These are phyloP conservation scores for Fusarium oligoseptatum DNA, from an alignment of 2,329 filamentous ascomycete genomes.

Conservation along the genomic window DNA sequence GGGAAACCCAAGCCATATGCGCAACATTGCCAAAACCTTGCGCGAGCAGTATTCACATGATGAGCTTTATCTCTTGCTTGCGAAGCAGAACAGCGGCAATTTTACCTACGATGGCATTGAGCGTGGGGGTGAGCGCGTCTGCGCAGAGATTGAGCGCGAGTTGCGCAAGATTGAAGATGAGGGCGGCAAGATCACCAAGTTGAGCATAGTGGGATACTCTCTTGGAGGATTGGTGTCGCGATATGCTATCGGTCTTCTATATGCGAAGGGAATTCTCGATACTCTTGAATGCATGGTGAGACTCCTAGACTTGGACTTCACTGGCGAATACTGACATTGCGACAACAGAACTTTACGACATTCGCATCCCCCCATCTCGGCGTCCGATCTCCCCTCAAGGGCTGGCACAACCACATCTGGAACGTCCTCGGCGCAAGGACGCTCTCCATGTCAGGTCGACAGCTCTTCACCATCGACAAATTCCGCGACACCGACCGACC, in stretches of 20 bases:
- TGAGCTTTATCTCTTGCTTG: slow-evolving; percentile 76
- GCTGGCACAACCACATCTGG: slow-evolving; percentile 76
- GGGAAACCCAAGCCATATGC: slow-evolving; percentile 83
- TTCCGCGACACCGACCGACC: slow-evolving; percentile 88
- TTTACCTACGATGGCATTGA: slow-evolving; percentile 81
- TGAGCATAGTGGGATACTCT: slow-evolving; percentile 92
- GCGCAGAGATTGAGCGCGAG: slow-evolving; percentile 75
- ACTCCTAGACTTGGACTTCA: neutral
- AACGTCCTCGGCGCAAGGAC: slow-evolving; percentile 88
- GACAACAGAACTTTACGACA: slow-evolving; percentile 83
- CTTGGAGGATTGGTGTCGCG: slow-evolving; percentile 88
- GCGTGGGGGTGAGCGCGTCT: slow-evolving; percentile 75
- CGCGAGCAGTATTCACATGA: slow-evolving; percentile 72
- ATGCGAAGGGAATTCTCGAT: slow-evolving; percentile 84
- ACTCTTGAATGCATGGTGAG: slow-evolving; percentile 80
- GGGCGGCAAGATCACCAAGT: slow-evolving; percentile 81
- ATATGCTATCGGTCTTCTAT: slow-evolving; percentile 87
- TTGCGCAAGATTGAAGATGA: slow-evolving; percentile 67
- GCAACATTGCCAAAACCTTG: slow-evolving; percentile 74
- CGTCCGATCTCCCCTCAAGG: slow-evolving; percentile 77
- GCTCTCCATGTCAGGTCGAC: slow-evolving; percentile 84
- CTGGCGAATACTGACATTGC: slow-evolving; percentile 24
- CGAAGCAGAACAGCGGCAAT: slow-evolving; percentile 79
- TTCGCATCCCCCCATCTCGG: slow-evolving; percentile 89
- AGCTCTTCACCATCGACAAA: slow-evolving; percentile 87